phyloP scores from a whole-genome alignment of 164 flowering plant species.

The Stephania yunnanensis region DNA sequence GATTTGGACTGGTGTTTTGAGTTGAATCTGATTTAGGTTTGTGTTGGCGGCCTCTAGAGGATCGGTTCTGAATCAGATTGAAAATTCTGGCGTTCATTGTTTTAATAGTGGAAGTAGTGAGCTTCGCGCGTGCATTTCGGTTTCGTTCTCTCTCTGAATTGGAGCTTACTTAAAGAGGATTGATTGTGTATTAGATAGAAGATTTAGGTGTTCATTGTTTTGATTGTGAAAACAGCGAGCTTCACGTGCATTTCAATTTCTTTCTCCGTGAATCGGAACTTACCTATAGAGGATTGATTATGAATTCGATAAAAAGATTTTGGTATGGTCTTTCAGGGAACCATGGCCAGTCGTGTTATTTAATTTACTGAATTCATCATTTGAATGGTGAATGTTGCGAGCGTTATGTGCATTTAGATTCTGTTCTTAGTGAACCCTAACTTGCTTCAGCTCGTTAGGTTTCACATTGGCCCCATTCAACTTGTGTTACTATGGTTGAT shows the following conservation, averaged over 20 bases:
- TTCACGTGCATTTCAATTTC: neutral
- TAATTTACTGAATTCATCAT: too few species aligned
- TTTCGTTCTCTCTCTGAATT: neutral
- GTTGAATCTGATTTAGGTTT: conserved; percentile 7
- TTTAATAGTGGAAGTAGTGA: too few species aligned
- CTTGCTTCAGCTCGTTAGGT: too few species aligned
- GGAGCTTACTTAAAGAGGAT: neutral
- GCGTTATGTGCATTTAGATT: too few species aligned
- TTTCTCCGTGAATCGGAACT: neutral
- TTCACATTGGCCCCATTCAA: too few species aligned
- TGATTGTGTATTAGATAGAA: neutral
- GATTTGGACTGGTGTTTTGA: neutral
- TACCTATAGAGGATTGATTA: too few species aligned
- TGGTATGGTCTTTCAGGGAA: too few species aligned
- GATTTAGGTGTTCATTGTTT: neutral
- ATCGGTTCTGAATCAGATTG: neutral
- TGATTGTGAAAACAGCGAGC: neutral
- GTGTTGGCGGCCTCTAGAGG: neutral
- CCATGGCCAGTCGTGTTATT: too few species aligned
- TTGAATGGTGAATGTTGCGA: too few species aligned
- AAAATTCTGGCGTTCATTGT: neutral
- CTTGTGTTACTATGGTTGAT: neutral
- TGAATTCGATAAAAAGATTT: too few species aligned
- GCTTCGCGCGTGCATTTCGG: too few species aligned
- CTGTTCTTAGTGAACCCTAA: too few species aligned